Base-by-base conservation (phyloP, 768 basidiomycete genomes). In the Russula virescens region DNA sequence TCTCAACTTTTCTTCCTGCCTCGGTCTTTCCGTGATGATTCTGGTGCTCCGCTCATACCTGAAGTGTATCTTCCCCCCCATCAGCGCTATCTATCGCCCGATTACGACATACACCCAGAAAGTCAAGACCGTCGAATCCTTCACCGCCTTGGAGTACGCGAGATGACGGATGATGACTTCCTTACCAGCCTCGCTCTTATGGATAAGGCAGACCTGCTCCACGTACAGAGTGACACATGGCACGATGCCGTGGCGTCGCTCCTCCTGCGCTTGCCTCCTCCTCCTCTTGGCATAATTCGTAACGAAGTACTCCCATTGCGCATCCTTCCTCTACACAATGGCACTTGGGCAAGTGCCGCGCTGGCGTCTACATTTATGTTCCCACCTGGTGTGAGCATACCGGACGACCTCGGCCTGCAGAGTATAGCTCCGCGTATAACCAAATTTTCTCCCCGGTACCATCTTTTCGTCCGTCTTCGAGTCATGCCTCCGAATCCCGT, bases 61-160 rank as follows among this genome's bases (percentile, higher is more conserved):
- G 56, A 61, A 25, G n/a, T 25, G 31, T 23, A 34, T 48, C 65
- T 66, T 21, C 49, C 63, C 14, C 45, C 8, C 0, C 49, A 21
- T 2, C 23, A 43, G 7, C 38, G 13, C 34, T 66, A 66, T 49
- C 63, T 66, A 34, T 64, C 65, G 11, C 16, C 47, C 14, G 63
- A 66, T n/a, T 66, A 66, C 31, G 54, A 65, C 28, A 6, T 25
- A 18, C 18, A 23, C 25, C 5, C 34, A 16, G 53, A 60, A 23
- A 23, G 13, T 7, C 21, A 31, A 9, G 57, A 64, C 19, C 28
- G 13, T 7, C 21, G 23, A 9, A n/a, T 54, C 16, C 63, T 66
- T 42, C 48, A n/a, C 2, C 56, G 54, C 13, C 65, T 66, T 19
- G 65, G 65, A 19, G 65, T 66, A 26, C 47, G 57, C 31, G 63